phyloP scores from a whole-genome alignment of 768 basidiomycete genomes.

The Heimioporus sp. region DNA sequence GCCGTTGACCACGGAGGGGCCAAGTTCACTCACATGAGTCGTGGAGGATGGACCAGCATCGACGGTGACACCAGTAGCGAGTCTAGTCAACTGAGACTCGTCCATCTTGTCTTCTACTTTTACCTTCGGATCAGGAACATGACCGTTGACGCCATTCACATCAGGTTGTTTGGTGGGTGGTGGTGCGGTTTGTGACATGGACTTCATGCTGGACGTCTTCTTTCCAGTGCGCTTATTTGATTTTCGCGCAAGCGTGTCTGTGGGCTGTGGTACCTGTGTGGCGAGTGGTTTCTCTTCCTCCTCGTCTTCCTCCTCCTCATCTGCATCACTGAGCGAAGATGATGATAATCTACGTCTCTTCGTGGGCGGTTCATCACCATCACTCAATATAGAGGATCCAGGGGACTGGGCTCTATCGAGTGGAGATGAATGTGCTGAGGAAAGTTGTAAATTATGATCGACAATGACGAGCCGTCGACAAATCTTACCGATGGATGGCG shows the following conservation, averaged over 20 bases:
- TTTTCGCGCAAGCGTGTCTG: constrained; percentile 31
- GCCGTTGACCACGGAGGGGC: neutral
- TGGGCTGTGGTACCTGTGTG: constrained; percentile 36
- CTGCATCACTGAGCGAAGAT: constrained; percentile 48
- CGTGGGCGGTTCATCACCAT: constrained; percentile 43
- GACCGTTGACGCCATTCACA: constrained; percentile 43
- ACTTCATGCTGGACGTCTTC: constrained; percentile 54
- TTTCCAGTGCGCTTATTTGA: constrained; percentile 49
- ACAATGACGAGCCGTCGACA: neutral
- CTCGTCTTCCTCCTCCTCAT: constrained; percentile 40
- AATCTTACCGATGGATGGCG: constrained; percentile 52
- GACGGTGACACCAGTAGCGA: constrained; percentile 79
- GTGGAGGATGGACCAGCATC: constrained; percentile 54
- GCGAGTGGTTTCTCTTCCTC: constrained; percentile 54
- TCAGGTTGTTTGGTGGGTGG: constrained; percentile 39
- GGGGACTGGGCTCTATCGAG: constrained; percentile 16
- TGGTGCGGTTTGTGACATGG: constrained; percentile 58
- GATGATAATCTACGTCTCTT: constrained; percentile 59
- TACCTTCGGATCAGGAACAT: constrained; percentile 48
- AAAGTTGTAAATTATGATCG: constrained; percentile 2
- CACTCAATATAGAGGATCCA: constrained; percentile 45
- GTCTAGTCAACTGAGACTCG: constrained; percentile 68
- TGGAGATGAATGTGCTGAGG: constrained; percentile 26
- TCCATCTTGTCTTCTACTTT: constrained; percentile 82
- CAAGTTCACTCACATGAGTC: constrained; percentile 41